Percentiles rank a stretch among this genome's conserved stretches.
phyloP scores from a whole-genome alignment of 371 early-diverging fungal species.

The Neoconidiobolus thromboides region DNA sequence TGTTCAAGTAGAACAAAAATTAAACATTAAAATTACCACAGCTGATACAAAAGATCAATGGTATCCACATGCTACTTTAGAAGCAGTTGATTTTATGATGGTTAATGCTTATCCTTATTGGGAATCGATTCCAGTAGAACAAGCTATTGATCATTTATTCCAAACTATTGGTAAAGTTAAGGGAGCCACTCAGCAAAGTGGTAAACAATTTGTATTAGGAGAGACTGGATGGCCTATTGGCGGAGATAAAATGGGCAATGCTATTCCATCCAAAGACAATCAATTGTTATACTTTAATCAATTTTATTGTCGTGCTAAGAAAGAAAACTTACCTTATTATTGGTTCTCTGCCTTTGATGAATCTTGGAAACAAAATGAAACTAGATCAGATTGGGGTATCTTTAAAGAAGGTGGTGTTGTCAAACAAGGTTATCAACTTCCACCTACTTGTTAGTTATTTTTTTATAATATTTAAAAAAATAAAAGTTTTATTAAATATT shows the following conservation, averaged over 20 bases:
- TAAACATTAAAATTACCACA: neutral
- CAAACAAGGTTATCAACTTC: conserved; percentile 1
- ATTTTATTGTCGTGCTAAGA: conserved; percentile 4
- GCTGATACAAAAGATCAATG: conserved; percentile 6
- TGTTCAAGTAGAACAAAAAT: neutral
- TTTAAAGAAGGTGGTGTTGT: neutral
- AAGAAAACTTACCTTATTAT: neutral
- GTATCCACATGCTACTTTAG: conserved; percentile 1
- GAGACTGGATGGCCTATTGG: conserved; percentile 7
- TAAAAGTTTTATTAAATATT: too few relatives aligned
- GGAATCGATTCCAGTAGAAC: neutral
- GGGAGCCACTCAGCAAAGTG: neutral
- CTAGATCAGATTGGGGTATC: conserved; percentile 3
- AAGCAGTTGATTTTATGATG: conserved; percentile 7
- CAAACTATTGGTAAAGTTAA: conserved; percentile 1
- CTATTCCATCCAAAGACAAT: conserved; percentile 5
- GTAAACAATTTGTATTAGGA: conserved; percentile 6
- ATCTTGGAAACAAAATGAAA: conserved; percentile 1
- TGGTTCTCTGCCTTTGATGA: conserved; percentile 6
- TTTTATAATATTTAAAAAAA: neutral
- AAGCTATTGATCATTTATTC: conserved; percentile 1
- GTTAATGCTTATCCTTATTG: conserved; percentile 7
- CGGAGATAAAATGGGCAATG: neutral
- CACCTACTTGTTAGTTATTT: neutral
- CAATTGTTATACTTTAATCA: conserved; percentile 3